Conservation (phyloP, 176 grass and related monocot genomes). For the Eleusine indica region DNA sequence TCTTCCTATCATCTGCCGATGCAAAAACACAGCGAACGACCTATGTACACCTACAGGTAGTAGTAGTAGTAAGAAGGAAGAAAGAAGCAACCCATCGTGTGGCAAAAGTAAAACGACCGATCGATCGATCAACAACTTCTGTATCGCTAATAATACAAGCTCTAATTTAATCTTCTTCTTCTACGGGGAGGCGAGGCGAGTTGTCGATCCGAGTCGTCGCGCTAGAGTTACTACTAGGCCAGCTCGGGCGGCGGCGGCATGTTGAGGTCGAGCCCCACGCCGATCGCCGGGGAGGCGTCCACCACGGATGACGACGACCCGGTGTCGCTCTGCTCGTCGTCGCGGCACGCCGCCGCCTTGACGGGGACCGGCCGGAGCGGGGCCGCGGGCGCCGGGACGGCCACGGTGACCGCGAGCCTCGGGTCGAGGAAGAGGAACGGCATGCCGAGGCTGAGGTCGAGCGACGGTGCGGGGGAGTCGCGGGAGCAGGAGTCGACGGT, state of each 20-base stretch:
- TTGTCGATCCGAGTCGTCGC: not conserved
- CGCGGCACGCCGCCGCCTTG: slow-evolving; percentile 18
- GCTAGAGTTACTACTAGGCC: slow-evolving; percentile 16
- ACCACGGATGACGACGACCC: slow-evolving; percentile 79
- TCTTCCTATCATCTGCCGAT: slow-evolving; percentile 25
- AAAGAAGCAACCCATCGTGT: slow-evolving; percentile 25
- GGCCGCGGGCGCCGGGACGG: slow-evolving; percentile 41
- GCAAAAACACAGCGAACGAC: slow-evolving; percentile 42
- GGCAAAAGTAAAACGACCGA: slow-evolving; percentile 49
- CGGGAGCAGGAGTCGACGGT: slow-evolving; percentile 72
- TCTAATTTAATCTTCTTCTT: slow-evolving; percentile 19
- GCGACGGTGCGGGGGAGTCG: slow-evolving; percentile 48
- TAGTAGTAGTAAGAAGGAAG: not conserved
- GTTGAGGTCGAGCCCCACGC: slow-evolving; percentile 76
- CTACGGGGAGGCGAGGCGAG: not conserved
- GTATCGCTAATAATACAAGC: slow-evolving; percentile 36
- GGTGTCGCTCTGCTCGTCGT: slow-evolving; percentile 79
- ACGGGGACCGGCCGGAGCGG: not conserved
- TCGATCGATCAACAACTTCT: slow-evolving; percentile 41
- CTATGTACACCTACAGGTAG: slow-evolving; percentile 58
- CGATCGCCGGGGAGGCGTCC: slow-evolving; percentile 54
- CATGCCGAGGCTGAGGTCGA: slow-evolving; percentile 54
- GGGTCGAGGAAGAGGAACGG: slow-evolving; percentile 59
- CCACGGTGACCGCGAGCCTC: slow-evolving; percentile 54
- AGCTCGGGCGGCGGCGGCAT: slow-evolving; percentile 62